A percentile compares a stretch with the other conserved stretches of the same genome.
phyloP scores from a whole-genome alignment of 2,329 filamentous ascomycete genomes.

The Claviceps africana region DNA sequence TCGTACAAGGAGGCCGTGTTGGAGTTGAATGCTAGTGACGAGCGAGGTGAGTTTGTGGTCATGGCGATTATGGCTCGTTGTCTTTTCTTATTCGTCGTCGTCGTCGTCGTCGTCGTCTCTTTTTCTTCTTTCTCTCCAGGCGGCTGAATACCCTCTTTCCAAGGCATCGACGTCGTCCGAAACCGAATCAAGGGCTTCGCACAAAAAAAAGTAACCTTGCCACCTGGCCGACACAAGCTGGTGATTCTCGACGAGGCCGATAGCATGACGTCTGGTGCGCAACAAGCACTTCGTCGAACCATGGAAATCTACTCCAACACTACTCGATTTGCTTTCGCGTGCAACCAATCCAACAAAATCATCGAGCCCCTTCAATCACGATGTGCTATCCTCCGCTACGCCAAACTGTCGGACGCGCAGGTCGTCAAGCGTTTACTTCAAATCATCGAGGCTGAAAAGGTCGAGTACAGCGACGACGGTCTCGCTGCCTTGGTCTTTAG shows the following conservation, averaged over 20 bases:
- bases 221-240: constrained; percentile 80
- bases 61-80: background rate
- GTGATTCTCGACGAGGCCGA: constrained; percentile 97
- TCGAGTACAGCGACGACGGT: constrained; percentile 84
- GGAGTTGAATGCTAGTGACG: constrained; percentile 91
- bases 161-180: constrained; percentile 89
- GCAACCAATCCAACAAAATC: constrained; percentile 98
- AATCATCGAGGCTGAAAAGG: constrained; percentile 83
- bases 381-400: constrained; percentile 89
- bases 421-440: constrained; percentile 83
- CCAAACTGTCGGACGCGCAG: constrained; percentile 81
- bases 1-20: constrained; percentile 95
- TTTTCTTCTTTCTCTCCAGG: background rate
- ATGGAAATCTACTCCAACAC: constrained; percentile 99
- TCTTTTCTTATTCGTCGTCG: background rate
- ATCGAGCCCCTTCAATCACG: constrained; percentile 97
- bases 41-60: constrained; percentile 46
- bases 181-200: constrained; percentile 98
- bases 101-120: background rate
- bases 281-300: constrained; percentile 84
- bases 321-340: constrained; percentile 93
- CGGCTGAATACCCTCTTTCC: background rate
- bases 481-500: constrained; percentile 93
- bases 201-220: constrained; percentile 95
- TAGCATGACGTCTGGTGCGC: constrained; percentile 92